Percentiles rank a stretch among this genome's conserved stretches.
Evolutionary conservation across 306 rosid species (phyloP).

Genomic region (Argentina anserina): DNA sequence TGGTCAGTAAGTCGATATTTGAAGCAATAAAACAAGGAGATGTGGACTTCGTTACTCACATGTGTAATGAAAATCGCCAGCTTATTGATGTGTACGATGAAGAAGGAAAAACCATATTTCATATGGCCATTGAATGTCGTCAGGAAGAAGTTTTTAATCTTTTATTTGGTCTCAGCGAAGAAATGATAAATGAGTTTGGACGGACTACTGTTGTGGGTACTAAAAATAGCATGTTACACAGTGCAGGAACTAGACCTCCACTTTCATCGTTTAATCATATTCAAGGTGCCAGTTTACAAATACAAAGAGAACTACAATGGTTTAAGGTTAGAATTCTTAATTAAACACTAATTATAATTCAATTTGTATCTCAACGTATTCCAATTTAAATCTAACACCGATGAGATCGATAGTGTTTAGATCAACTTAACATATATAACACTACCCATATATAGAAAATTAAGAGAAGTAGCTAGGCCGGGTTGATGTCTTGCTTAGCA

Average conservation of each 20-base stretch:
- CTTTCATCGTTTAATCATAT: neutral
- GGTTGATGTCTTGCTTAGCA: no score
- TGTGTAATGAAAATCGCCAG: neutral
- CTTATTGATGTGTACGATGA: neutral
- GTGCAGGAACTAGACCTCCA: neutral
- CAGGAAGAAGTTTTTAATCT: neutral
- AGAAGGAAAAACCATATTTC: neutral
- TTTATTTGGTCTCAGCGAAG: neutral
- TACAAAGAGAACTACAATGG: neutral
- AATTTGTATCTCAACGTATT: no score
- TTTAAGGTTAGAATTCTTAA: constrained; percentile 3
- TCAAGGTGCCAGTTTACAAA: neutral
- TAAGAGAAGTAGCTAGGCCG: no score
- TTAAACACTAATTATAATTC: no score
- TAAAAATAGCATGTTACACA: neutral
- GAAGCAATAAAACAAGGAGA: neutral
- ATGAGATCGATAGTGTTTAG: no score
- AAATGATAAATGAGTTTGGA: neutral
- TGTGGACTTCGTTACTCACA: neutral
- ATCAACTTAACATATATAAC: no score
- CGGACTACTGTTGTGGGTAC: no score
- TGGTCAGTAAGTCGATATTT: neutral
- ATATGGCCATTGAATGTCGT: neutral
- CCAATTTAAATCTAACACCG: no score
- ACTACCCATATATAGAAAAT: no score